phyloP scores from a whole-genome alignment of 179 eudicot genomes.

The Corrigiola litoralis region DNA sequence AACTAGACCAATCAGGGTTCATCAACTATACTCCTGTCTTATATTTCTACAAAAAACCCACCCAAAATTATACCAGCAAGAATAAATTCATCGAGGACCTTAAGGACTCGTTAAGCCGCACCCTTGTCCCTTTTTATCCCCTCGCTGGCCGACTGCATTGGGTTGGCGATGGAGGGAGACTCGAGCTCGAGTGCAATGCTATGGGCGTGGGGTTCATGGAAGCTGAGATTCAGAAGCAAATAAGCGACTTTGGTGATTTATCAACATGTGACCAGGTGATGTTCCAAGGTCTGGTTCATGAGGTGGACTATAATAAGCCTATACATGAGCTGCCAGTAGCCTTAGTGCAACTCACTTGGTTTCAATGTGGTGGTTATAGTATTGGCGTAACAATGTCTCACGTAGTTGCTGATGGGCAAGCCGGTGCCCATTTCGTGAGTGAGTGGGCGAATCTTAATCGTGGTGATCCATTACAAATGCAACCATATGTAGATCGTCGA shows the following conservation, averaged over 20 bases:
- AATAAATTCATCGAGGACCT: background rate
- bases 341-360: conserved; percentile 15
- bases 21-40: conserved; percentile 30
- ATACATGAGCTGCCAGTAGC: conserved; percentile 6
- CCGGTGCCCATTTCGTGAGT: conserved; percentile 25
- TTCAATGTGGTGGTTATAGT: conserved; percentile 38
- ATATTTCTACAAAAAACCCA: conserved; percentile 33
- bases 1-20: conserved; percentile 38
- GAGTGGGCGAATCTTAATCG: background rate
- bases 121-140: conserved; percentile 19
- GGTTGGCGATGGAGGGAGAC: background rate
- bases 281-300: conserved; percentile 15
- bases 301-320: conserved; percentile 8
- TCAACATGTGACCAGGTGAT: background rate
- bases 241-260: conserved; percentile 24
- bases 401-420: conserved; percentile 31
- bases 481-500: background rate
- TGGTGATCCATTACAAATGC: background rate
- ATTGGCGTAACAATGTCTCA: conserved; percentile 32
- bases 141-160: conserved; percentile 10
- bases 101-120: conserved; percentile 7
- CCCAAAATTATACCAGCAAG: background rate
- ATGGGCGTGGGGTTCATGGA: conserved; percentile 19
- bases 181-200: conserved; percentile 21
- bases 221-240: conserved; percentile 2